phyloP scores from a whole-genome alignment of 495 filamentous ascomycete species.

The Chaetomium cochliodes region DNA sequence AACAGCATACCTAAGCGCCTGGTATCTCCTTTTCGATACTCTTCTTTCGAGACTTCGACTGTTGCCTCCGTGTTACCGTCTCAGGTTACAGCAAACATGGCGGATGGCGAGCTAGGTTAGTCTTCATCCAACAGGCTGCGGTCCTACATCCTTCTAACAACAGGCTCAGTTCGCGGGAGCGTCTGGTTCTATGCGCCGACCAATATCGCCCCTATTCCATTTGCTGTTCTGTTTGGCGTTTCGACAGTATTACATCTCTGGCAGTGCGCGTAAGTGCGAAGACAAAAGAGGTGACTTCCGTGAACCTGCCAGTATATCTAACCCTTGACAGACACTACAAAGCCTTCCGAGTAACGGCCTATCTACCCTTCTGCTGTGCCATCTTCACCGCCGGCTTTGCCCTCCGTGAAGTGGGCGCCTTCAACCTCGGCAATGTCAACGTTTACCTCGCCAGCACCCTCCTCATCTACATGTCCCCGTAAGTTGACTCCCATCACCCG shows the following conservation, averaged over 20 bases:
- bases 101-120: neutral
- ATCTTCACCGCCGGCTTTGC: slow-evolving; percentile 59
- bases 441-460: slow-evolving; percentile 61
- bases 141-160: neutral
- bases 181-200: slow-evolving; percentile 73
- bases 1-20: too few relatives aligned
- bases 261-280: slow-evolving; percentile 60
- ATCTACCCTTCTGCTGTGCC: slow-evolving; percentile 39
- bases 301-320: neutral
- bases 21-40: too few relatives aligned
- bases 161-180: slow-evolving; percentile 46
- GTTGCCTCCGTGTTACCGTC: too few relatives aligned
- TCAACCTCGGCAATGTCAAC: slow-evolving; percentile 53
- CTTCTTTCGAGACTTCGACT: too few relatives aligned
- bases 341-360: slow-evolving; percentile 41
- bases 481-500: slow-evolving; percentile 15
- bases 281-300: neutral
- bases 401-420: slow-evolving; percentile 55
- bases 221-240: slow-evolving; percentile 60
- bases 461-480: slow-evolving; percentile 64
- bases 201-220: slow-evolving; percentile 66
- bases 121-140: too few relatives aligned
- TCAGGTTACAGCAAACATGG: neutral
- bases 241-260: slow-evolving; percentile 60
- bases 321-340: slow-evolving; percentile 46